phyloP scores from a whole-genome alignment of 129 eudicot genomes.

The Flaveria robusta region DNA sequence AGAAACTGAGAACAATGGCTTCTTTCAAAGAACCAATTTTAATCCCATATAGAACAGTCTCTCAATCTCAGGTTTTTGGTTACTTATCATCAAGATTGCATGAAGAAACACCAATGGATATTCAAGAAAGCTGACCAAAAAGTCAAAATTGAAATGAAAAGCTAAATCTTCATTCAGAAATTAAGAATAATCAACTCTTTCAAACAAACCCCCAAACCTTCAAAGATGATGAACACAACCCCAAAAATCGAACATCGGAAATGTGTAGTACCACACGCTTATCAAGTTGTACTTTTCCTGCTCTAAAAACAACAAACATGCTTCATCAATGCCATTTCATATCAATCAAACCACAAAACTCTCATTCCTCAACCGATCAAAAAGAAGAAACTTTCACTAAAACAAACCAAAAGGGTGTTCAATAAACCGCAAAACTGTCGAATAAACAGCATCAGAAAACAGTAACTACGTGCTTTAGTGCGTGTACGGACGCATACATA shows the following conservation, averaged over 20 bases:
- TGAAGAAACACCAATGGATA: background rate
- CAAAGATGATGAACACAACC: slow-evolving; percentile 4
- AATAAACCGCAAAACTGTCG: slow-evolving; percentile 24
- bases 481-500: slow-evolving; percentile 26
- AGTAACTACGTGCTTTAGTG: background rate
- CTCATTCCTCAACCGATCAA: slow-evolving; percentile 41
- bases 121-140: slow-evolving; percentile 16
- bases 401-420: slow-evolving; percentile 29
- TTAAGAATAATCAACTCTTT: slow-evolving; percentile 15
- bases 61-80: background rate
- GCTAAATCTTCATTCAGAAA: slow-evolving; percentile 26
- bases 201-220: background rate
- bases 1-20: background rate
- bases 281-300: slow-evolving; percentile 30
- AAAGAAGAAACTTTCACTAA: slow-evolving; percentile 20
- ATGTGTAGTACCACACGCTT: slow-evolving; percentile 32
- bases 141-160: slow-evolving; percentile 8
- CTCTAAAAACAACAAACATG: slow-evolving; percentile 24
- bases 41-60: background rate
- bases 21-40: background rate
- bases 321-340: slow-evolving; percentile 37
- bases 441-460: slow-evolving; percentile 17
- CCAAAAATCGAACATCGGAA: slow-evolving; percentile 10
- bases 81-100: slow-evolving; percentile 1
- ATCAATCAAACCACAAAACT: slow-evolving; percentile 32